Evolutionary conservation across 768 basidiomycete species (phyloP).

Genomic region (Cystofilobasidium ferigula): DNA sequence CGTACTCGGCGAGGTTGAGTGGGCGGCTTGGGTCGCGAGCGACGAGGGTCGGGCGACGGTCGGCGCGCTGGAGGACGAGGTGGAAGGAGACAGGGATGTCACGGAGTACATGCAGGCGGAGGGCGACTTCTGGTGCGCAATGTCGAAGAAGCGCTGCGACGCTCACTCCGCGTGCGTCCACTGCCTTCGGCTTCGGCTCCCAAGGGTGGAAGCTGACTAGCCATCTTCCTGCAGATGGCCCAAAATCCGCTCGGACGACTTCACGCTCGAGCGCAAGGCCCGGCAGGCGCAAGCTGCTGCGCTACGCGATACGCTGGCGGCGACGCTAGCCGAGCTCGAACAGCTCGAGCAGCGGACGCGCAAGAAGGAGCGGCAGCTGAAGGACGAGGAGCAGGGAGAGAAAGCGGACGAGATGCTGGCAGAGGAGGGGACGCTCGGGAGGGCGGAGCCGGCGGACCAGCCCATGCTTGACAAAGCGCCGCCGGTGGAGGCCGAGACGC

Average conservation of each 20-base stretch:
- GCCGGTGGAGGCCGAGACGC: too few relatives aligned
- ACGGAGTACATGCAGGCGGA: constrained; percentile 36
- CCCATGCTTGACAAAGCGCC: too few relatives aligned
- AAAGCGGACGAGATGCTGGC: neutral
- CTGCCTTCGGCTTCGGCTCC: too few relatives aligned
- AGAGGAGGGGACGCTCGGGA: neutral
- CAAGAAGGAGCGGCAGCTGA: neutral
- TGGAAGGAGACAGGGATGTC: constrained; percentile 40
- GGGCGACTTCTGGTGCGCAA: constrained; percentile 68
- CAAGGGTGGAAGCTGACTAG: too few relatives aligned
- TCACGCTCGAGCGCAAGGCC: neutral
- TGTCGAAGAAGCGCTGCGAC: constrained; percentile 56
- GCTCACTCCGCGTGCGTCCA: constrained; percentile 59
- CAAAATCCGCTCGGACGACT: constrained; percentile 2
- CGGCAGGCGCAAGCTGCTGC: neutral
- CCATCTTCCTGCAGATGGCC: neutral
- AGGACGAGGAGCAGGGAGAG: neutral
- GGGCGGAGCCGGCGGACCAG: too few relatives aligned
- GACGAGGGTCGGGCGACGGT: constrained; percentile 46
- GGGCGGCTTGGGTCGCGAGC: constrained; percentile 49
- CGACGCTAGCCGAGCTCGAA: neutral
- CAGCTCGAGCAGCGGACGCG: neutral
- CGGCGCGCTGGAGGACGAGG: constrained; percentile 34
- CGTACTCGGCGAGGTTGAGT: constrained; percentile 53
- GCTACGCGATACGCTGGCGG: neutral